phyloP scores from a whole-genome alignment of 352 stramenopile genomes.

The Elongisporangium undulatum region DNA sequence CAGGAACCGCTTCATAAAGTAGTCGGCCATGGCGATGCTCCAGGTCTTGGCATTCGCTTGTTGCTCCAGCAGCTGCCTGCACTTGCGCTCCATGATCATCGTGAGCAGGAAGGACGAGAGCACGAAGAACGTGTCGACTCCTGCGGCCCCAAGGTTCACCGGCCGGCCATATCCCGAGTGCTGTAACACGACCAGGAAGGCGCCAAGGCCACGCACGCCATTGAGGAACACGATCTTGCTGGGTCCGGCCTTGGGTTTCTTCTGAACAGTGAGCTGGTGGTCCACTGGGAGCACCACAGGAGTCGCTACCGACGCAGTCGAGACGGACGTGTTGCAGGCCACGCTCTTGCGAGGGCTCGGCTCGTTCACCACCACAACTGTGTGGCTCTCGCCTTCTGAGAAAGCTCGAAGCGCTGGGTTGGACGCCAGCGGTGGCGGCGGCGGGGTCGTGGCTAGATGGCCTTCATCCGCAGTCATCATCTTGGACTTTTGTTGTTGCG shows the following conservation, averaged over 20 bases:
- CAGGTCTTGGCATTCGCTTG: constrained; percentile 16
- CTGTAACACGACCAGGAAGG: constrained; percentile 16
- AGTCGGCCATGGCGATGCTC: constrained; percentile 25
- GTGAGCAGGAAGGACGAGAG: constrained; percentile 18
- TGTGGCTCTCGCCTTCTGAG: no score
- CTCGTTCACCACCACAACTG: no score
- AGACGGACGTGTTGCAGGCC: no score
- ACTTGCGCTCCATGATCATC: constrained; percentile 16
- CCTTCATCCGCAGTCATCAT: no score
- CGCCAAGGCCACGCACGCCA: constrained; percentile 17
- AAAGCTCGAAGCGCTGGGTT: no score
- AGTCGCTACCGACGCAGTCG: no score
- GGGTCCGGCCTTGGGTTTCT: neutral
- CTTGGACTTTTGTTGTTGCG: no score
- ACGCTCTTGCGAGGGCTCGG: no score
- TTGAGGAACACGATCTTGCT: constrained; percentile 28
- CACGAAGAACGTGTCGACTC: constrained; percentile 20
- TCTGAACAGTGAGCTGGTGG: no score
- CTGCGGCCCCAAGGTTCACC: constrained; percentile 10
- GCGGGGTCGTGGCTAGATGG: no score
- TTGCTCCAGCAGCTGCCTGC: constrained; percentile 10
- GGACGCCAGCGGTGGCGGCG: no score
- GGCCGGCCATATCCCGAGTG: constrained; percentile 10
- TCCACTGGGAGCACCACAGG: no score
- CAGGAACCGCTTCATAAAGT: constrained; percentile 48